Base-by-base conservation (phyloP, 495 filamentous ascomycete species). In the Xylaria acuta region DNA sequence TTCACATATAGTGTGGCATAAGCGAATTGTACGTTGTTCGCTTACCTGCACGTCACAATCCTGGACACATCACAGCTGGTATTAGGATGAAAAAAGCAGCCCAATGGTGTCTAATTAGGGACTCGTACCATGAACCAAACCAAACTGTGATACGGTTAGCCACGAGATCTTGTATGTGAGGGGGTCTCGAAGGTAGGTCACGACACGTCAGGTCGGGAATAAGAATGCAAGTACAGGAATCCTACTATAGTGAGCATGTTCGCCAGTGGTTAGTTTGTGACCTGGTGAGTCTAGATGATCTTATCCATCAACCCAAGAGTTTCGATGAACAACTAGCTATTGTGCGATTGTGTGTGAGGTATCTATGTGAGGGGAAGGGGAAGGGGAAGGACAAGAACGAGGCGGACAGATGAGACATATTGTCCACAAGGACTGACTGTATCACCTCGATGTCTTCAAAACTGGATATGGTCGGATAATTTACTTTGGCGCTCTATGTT, bases 11-110 rank as follows among this genome's bases (percentile, higher is more conserved):
- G 66, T 69, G 51, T 40, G 18, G 30, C 56, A 41, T 62, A 70
- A 56, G 66, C 36, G 53, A 49, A 7, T 54, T 67, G 47, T 38
- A 68, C 65, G 65, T 68, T 56, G 51, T 43, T 68, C 51, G 65
- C 38, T 56, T 68, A 68, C 34, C 22, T 64, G 36, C 60, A 60
- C 64, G 27, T 53, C 18, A 41, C 41, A 51, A 40, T 8, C 38
- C 22, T 40, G 30, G 45, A 40, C 38, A 34, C 38, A 43, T 60
- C 25, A 30, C 49, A 27, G 32, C n/a, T 36, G 0, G 8, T n/a
- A 47, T 20, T 45, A 34, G 14, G 53, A 59, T 45, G 16, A 47
- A 22, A 59, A n/a, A 59, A 36, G 27, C 8, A 40, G 25, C n/a
- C 32, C 9, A 40, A 22, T 27, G 4, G 9, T 56, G 2, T 34